Percentiles rank a stretch among this genome's conserved stretches.
These are phyloP conservation scores for Boletus rubropictus DNA, from an alignment of 768 basidiomycete species.

Conservation along the genomic window DNA sequence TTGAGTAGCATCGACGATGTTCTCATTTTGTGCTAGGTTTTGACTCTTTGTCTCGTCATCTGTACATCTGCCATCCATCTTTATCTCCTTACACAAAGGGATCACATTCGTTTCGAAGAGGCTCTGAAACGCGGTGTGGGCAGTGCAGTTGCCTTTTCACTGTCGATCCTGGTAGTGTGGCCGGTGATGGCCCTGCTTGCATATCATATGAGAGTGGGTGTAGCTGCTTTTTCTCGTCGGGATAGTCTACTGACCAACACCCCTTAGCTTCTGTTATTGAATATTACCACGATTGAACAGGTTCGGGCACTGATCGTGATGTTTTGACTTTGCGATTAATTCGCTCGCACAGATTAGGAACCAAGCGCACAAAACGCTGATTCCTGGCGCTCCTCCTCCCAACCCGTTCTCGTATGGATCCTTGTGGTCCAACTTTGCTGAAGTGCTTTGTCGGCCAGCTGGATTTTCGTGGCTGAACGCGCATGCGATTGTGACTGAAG, in stretches of 20 bases:
- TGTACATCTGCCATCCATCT: constrained; percentile 81
- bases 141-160: constrained; percentile 72
- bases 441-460: constrained; percentile 73
- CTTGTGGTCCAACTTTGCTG: constrained; percentile 67
- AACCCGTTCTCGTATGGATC: constrained; percentile 86
- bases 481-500: constrained; percentile 55
- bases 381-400: constrained; percentile 58
- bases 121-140: constrained; percentile 53
- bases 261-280: constrained; percentile 67
- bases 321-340: constrained; percentile 5
- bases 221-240: background rate
- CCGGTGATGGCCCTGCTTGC: constrained; percentile 72
- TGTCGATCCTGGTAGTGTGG: constrained; percentile 73
- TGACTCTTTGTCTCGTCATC: constrained; percentile 69
- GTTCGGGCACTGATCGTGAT: constrained; percentile 37
- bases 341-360: constrained; percentile 62
- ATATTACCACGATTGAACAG: constrained; percentile 96
- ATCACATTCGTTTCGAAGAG: constrained; percentile 44
- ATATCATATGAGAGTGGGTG: constrained; percentile 82
- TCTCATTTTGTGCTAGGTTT: constrained; percentile 42
- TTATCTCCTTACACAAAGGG: constrained; percentile 53
- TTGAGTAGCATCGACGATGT: background rate
- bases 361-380: constrained; percentile 69
- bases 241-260: constrained; percentile 1
- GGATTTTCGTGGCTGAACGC: constrained; percentile 79